Base-by-base conservation (phyloP, 1,284 basidiomycete species). In the Rhodotorula glutinis region DNA sequence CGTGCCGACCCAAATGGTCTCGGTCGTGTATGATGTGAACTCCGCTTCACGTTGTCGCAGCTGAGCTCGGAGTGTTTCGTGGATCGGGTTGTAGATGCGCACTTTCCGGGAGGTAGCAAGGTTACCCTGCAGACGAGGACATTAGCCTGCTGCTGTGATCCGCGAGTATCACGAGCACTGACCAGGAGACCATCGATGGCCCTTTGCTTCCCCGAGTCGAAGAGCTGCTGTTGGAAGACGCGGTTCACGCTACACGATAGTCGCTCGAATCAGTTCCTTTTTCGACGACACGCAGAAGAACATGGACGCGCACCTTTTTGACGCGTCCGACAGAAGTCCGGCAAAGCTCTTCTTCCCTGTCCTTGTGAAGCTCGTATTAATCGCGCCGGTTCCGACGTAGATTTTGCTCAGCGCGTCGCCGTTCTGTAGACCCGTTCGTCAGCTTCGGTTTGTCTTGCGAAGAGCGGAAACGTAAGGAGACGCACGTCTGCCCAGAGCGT, bases 171-270 rank as follows among this genome's bases (percentile, higher is more conserved):
- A 57, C 23, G 25, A 25, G 46, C 14, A 1, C 86, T 62, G 66
- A 92, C 92, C 71, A 98, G 82, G 73, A 98, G 89, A 84, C 92
- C 89, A 76, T 98, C 96, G 70, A 98, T 98, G 0, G 94, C 91
- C 25, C 85, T 81, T 76, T 99, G 96, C 78, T 98, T 98, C 53
- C 85, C 86, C 78, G 91, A 92, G 79, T 99, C 96, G 74, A 95
- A 91, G 78, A 98, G 98, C 77, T 98, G 98, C 78, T 95, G 96
- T 78, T 98, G 96, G 76, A 98, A 98, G 63, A 95, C 93, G 65
- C 93, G 85, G 21, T 79, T 78, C 27, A 96, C 91, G 75, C 92
- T 67, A 60, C 16, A 33, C 21, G 23, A n/a, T 8, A n/a, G 13
- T 30, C 21, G 2, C 19, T 54, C 19, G 16, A n/a, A 16, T 5